Base-by-base conservation (phyloP, 306 rosid species). In the Trifolium dubium region DNA sequence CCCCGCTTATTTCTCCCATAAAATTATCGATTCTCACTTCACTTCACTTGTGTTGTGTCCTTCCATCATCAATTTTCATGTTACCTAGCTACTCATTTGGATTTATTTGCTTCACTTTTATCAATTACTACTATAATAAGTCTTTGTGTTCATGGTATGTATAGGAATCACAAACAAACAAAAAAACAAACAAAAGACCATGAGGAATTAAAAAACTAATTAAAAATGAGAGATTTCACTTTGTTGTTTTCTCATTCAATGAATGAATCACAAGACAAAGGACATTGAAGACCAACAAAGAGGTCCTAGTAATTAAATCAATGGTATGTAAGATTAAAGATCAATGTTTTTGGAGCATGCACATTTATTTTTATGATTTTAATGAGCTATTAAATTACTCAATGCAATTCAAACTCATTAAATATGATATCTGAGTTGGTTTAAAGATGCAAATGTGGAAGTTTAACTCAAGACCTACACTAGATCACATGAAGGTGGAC, bases 1-100 rank as follows among this genome's bases (percentile, higher is more conserved):
- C 85, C 88, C 97, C 93, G 93, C 93, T 89, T 88, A 89, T 92
- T 86, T 89, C 92, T 92, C 96, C 97, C 11, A 92, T 79, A 86
- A 77, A 77, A 85, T 13, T 75, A 79, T 83, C 85, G 76, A 77
- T 83, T 81, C 79, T 74, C 86, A 72, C 77, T 28, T 67, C 64
- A 47, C n/a, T n/a, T n/a, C n/a, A n/a, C n/a, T n/a, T n/a, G n/a
- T n/a, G 31, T 29, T 47, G 23, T 69, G 73, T 49, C 44, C 73
- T 69, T 69, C 76, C 61, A 54, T 76, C 74, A 79, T 81, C 78
- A 73, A 41, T 81, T 79, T 82, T 75, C 82, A 72, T 49, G 80
- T 46, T 51, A 44, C 5, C 39, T 13, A 13, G 80, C 54, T 50
- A 41, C 13, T 39, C 14, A 7, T 61, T 64, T 76, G 55, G n/a